phyloP scores from a whole-genome alignment of 2,329 filamentous ascomycete species.

The Alternaria sp. region DNA sequence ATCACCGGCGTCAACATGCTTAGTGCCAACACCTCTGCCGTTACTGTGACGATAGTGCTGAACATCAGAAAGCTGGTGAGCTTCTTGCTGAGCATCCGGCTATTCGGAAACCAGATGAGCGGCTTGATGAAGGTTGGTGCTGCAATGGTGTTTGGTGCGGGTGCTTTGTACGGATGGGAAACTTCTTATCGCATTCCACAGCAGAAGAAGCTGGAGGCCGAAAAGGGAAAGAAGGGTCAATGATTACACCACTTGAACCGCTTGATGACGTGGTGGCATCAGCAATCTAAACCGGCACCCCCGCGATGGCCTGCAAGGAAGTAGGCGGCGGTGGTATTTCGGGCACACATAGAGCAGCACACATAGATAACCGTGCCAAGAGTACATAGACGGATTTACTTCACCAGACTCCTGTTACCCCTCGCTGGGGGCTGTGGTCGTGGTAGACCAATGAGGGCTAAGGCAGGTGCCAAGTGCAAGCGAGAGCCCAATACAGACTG shows the following conservation, averaged over 20 bases:
- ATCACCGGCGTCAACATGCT: slow-evolving; percentile 97
- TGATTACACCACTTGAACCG: slow-evolving; percentile 17
- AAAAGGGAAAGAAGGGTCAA: slow-evolving; percentile 39
- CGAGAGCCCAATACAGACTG: slow-evolving; percentile 22
- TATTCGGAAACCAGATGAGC: slow-evolving; percentile 87
- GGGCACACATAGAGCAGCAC: slow-evolving; percentile 2
- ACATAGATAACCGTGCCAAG: slow-evolving; percentile 8
- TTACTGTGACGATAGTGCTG: slow-evolving; percentile 95
- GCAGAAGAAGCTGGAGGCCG: slow-evolving; percentile 43
- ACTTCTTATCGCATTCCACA: slow-evolving; percentile 58
- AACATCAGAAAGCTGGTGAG: slow-evolving; percentile 96
- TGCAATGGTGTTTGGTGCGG: slow-evolving; percentile 84
- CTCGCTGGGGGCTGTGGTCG: slow-evolving; percentile 11
- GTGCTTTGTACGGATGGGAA: slow-evolving; percentile 89
- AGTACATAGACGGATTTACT: slow-evolving; percentile 8
- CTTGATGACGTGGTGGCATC: not conserved
- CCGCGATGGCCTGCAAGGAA: not conserved
- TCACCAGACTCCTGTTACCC: slow-evolving; percentile 9
- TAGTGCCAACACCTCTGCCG: slow-evolving; percentile 83
- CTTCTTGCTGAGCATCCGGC: slow-evolving; percentile 86
- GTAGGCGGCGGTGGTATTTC: slow-evolving; percentile 5
- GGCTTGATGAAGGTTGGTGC: slow-evolving; percentile 82
- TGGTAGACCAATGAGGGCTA: slow-evolving; percentile 21
- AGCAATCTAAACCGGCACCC: not conserved
- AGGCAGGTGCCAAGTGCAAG: slow-evolving; percentile 19